Base-by-base conservation (phyloP, 106 monocot genomes). In the Dioscorea dumetorum region DNA sequence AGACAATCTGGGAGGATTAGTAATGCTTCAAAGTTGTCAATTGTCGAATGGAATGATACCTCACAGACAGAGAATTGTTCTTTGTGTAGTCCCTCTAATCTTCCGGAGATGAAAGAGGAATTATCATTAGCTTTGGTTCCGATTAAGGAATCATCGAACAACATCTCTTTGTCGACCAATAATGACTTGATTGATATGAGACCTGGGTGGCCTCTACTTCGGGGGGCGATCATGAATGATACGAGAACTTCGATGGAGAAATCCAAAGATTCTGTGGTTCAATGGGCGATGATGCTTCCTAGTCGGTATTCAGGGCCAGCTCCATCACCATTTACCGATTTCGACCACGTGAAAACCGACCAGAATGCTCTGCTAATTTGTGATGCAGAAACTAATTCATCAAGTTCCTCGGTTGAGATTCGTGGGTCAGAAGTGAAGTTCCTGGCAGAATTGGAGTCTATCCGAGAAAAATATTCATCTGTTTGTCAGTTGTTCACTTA, bases 401-500 rank as follows among this genome's bases (percentile, higher is more conserved):
- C 57, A 54, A 54, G 13, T 54, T 54, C 54, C 7, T 18, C 5
- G 19, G 54, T 54, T 16, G 54, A 54, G 54, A 54, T 18, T 8
- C n/a, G 21, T 14, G 63, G 67, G 19, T 69, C 58, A 68, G 71
- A 72, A 60, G 61, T 69, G 48, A 76, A 66, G 33, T 53, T 77
- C 12, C 79, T 77, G 5, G 48, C 64, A 58, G 86, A 84, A 61
- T 70, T 94, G 70, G 63, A 72, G 16, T 33, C 52, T 53, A 73
- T 89, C 41, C 53, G 64, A 22, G 75, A 77, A 63, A 89, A 86
- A 70, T 94, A 82, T 61, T 70, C 78, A 56, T 86, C 89, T 4
- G 65, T 72, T 34, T 89, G 79, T 49, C 84, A 81, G 61, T 31
- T 82, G 58, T 94, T 94, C 77, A 84, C 75, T 50, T 86, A 81